Conservation (phyloP, 1,139 yeast species). For the Diutina scorzettiae region DNA sequence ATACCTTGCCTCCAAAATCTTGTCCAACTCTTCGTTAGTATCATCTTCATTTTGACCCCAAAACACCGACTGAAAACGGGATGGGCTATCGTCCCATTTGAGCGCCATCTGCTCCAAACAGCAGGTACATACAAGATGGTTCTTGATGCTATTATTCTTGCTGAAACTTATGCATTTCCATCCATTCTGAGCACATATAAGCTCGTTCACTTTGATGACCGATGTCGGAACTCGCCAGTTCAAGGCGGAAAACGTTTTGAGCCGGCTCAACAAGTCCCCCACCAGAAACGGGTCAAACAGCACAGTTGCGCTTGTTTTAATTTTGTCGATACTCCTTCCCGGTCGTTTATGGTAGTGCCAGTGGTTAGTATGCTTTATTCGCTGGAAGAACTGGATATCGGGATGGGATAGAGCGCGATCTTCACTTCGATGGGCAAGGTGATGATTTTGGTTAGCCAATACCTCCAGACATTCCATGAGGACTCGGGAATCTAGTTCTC, state of each 20-base stretch:
- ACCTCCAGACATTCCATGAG: constrained; percentile 2
- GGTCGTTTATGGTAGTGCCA: constrained; percentile 4
- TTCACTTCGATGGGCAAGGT: not conserved
- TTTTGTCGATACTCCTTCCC: not conserved
- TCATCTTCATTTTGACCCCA: not conserved
- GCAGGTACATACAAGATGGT: constrained; percentile 1
- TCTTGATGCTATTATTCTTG: not conserved
- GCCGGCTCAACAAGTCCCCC: not conserved
- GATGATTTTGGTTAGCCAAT: not conserved
- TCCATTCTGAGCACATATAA: constrained; percentile 1
- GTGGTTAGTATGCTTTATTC: constrained; percentile 1
- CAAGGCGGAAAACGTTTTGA: not conserved
- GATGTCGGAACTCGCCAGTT: not conserved
- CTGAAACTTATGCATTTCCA: not conserved
- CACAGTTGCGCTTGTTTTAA: constrained; percentile 1
- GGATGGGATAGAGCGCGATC: not conserved
- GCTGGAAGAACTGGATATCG: constrained; percentile 2
- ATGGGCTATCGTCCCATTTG: not conserved
- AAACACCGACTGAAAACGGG: not conserved
- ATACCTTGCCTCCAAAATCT: not conserved
- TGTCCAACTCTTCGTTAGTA: not conserved
- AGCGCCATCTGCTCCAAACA: not conserved
- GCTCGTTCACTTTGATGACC: not conserved
- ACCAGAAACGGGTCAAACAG: constrained; percentile 1
- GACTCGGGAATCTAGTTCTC: not conserved